Base-by-base conservation (phyloP, 2,329 filamentous ascomycete genomes). In the Fonsecaea erecta region DNA sequence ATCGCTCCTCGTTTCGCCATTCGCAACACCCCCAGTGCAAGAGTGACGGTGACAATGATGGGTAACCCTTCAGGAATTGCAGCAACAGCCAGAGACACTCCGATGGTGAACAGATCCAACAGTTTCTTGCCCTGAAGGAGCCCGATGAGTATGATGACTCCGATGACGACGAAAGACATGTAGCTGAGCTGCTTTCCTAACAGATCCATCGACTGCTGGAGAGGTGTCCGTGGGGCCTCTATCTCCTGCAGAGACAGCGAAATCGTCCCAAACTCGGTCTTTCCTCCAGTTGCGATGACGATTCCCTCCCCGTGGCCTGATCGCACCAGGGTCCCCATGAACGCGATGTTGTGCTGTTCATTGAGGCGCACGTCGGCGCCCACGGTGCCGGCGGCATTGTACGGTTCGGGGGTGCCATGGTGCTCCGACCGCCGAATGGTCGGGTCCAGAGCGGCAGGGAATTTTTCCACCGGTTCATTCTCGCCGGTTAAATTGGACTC, bases 1-100 rank as follows among this genome's bases (percentile, higher is more conserved):
- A 99, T 99, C 8, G 95, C 95, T 75, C 96, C 92, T 72, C 94
- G 88, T 74, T 89, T 92, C 66, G 95, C 96, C 95, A 99, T 99
- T 64, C 95, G 89, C 74, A 99, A 87, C 8, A 99, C 96, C 14
- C 95, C 96, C 14, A 99, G 84, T 43, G 95, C 95, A 62, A 99
- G 83, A 0, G 95, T 99, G 35, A 99, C 95, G 0, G 95, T 99
- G 32, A 99, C 96, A 73, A 99, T 99, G 74, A 99, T 99, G 0
- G 95, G 95, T 5, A 99, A 83, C 21, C 95, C 95, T 81, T 99
- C 95, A 0, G 95, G 95, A 75, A 99, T 99, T 71, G 96, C 95
- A 53, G 95, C 95, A 9, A 99, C 95, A 28, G 95, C 95, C 43
- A 99, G 85, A 9, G 95, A 98, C 52, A 99, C 95, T 16, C 93